Evolutionary conservation across 192 early-diverging fungal genomes (phyloP).

Genomic region (Linnemannia zychae): DNA sequence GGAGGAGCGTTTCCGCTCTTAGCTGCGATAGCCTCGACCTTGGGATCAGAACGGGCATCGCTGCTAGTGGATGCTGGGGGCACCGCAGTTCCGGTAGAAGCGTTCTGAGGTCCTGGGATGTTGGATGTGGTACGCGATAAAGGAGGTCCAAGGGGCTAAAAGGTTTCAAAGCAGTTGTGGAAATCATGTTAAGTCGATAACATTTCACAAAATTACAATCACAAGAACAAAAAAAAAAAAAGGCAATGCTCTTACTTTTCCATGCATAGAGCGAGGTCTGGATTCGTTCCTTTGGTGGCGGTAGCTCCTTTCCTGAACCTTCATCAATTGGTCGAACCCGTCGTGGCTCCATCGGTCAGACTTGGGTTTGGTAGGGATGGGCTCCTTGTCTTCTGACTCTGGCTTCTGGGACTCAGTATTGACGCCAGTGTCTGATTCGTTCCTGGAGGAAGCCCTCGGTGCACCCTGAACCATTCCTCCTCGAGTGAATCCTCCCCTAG

Average conservation of each 20-base stretch:
- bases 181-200: not conserved
- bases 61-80: not conserved
- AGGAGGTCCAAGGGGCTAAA: conserved; percentile 21
- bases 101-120: conserved; percentile 11
- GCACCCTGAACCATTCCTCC: conserved; percentile 37
- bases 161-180: not conserved
- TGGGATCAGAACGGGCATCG: not conserved
- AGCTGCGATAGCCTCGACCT: not conserved
- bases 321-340: conserved; percentile 66
- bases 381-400: conserved; percentile 26
- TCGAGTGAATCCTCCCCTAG: conserved; percentile 35
- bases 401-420: conserved; percentile 16
- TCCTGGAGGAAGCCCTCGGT: conserved; percentile 30
- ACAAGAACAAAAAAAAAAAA: not conserved
- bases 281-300: conserved; percentile 39
- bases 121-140: conserved; percentile 21
- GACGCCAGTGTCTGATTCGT: not conserved
- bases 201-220: not conserved
- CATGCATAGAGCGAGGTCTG: conserved; percentile 48
- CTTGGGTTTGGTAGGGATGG: conserved; percentile 10
- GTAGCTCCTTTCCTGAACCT: conserved; percentile 58
- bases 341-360: conserved; percentile 64
- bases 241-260: conserved; percentile 25
- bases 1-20: not conserved
- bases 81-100: not conserved